Base-by-base conservation (phyloP, 208 protist species). In the Porcisia hertigi region DNA sequence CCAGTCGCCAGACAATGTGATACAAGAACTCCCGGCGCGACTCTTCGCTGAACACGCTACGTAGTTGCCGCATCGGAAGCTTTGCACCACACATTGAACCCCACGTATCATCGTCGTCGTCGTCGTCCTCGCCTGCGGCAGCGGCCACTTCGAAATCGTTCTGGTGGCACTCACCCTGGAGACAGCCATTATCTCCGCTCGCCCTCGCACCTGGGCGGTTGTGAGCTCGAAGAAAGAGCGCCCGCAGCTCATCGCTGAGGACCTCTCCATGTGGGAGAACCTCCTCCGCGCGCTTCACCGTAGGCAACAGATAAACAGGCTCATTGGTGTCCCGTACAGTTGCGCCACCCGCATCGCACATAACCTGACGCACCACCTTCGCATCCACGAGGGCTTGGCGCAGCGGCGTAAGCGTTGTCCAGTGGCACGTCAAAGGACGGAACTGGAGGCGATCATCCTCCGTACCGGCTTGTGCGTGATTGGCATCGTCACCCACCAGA, bases 181-280 rank as follows among this genome's bases (percentile, higher is more conserved):
- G 18, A 30, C 45, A 43, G 20, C 49, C 52, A 47, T 16, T 9
- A 36, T 74, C 39, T 57, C 75, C 69, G 20, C 53, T 60, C 18
- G 11, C 41, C 5, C 16, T 16, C n/a, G 3, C 5, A 23, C 16
- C 34, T 8, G 18, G 47, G 11, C 74, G 69, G 58, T 12, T 36
- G 69, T 88, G 80, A 25, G 85, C 83, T 20, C 79, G 66, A 12
- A 96, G 73, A 62, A 94, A 92, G 30, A 96, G 70, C 9, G 83
- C 81, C 25, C 92, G 90, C 52, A 96, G 69, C 81, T 93, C 86
- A 80, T 96, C 90, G 11, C 86, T 63, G n/a, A 96, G 78, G 18
- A 84, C 63, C 67, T 92, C 85, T 16, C 85, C 89, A 54, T 86
- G 71, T 3, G 83, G 79, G 4, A 96, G 83, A 55, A 88, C 85